A percentile compares a stretch with the other conserved stretches of the same genome.
Evolutionary conservation across 2,329 filamentous ascomycete species (phyloP).

Genomic region (Aspergillus arachidicola): DNA sequence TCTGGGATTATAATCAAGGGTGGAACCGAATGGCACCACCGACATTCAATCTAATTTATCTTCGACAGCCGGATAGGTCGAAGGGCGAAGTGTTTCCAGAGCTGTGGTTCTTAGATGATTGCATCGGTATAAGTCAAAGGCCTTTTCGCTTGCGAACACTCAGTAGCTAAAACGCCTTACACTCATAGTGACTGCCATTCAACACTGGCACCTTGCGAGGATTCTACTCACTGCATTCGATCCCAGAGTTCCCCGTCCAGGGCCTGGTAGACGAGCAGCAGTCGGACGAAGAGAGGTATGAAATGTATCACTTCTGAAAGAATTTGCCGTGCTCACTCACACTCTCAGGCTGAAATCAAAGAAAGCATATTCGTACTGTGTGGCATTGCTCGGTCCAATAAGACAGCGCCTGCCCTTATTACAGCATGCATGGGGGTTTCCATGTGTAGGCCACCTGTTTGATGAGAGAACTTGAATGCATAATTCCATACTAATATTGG

Average conservation of each 20-base stretch:
- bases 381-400: conserved; percentile 15
- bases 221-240: conserved; percentile 60
- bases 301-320: background rate
- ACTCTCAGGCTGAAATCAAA: conserved; percentile 7
- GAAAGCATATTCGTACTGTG: conserved; percentile 12
- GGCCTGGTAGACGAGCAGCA: conserved; percentile 9
- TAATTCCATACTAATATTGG: background rate
- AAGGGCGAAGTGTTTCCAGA: conserved; percentile 55
- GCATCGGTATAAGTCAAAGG: conserved; percentile 21
- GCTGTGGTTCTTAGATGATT: conserved; percentile 59
- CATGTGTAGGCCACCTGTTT: conserved; percentile 8
- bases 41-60: conserved; percentile 60
- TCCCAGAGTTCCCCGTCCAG: conserved; percentile 38
- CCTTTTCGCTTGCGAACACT: background rate
- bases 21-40: conserved; percentile 43
- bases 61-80: conserved; percentile 36
- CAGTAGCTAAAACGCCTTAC: background rate
- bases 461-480: background rate
- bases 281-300: conserved; percentile 5
- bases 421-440: conserved; percentile 16
- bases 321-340: background rate
- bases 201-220: conserved; percentile 61
- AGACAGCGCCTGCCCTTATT: conserved; percentile 12
- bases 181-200: conserved; percentile 58
- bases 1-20: conserved; percentile 47